phyloP scores from a whole-genome alignment of 129 eudicot genomes.

The Erigeron canadensis region DNA sequence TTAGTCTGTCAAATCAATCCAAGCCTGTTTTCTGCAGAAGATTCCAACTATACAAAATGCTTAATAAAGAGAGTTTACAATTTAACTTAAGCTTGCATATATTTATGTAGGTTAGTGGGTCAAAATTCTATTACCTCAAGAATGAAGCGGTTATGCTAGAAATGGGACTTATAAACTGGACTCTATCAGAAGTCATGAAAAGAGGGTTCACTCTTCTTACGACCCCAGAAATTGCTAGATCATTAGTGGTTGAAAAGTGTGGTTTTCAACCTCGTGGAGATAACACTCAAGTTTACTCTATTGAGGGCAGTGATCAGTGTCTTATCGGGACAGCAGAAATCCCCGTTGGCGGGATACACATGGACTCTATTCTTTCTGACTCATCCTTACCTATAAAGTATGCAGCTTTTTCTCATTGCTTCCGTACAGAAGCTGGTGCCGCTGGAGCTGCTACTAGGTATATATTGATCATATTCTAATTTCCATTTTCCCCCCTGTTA shows the following conservation, averaged over 20 bases:
- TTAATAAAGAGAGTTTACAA: not conserved
- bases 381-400: constrained; percentile 78
- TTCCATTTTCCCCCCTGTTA: too few species aligned
- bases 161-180: constrained; percentile 90
- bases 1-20: too few species aligned
- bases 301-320: constrained; percentile 93
- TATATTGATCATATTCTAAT: not conserved
- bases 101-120: constrained; percentile 77
- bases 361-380: constrained; percentile 89
- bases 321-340: constrained; percentile 98
- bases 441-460: constrained; percentile 95
- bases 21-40: not conserved
- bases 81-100: not conserved
- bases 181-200: constrained; percentile 81
- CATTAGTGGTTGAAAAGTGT: constrained; percentile 89
- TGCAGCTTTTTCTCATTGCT: constrained; percentile 94
- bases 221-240: constrained; percentile 87
- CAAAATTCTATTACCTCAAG: constrained; percentile 89
- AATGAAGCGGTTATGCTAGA: constrained; percentile 93
- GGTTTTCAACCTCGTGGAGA: constrained; percentile 97
- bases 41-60: not conserved
- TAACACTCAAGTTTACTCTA: constrained; percentile 92
- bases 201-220: constrained; percentile 86
- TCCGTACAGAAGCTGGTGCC: constrained; percentile 98
- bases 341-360: constrained; percentile 95